Percentiles rank a stretch among this genome's conserved stretches.
These are phyloP conservation scores for Macrophomina tecta DNA, from an alignment of 2,329 filamentous ascomycete species.

Conservation along the genomic window DNA sequence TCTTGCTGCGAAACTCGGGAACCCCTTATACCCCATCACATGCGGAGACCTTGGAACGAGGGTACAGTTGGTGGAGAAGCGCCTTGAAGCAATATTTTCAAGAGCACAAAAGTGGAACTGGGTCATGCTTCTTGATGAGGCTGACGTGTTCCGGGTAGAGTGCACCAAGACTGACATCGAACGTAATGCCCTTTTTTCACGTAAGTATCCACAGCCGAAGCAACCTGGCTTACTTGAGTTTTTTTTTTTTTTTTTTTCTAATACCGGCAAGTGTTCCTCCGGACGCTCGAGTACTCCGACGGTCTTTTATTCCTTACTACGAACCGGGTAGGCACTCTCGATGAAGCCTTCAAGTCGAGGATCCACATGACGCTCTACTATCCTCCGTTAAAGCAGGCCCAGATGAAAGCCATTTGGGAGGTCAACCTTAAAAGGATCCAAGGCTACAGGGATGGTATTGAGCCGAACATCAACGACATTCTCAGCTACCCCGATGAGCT, in stretches of 20 bases:
- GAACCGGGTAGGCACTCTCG: constrained; percentile 28
- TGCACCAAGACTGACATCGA: constrained; percentile 82
- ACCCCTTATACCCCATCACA: constrained; percentile 10
- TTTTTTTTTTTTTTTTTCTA: too few species aligned
- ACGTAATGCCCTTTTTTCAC: constrained; percentile 82
- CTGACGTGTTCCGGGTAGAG: constrained; percentile 68
- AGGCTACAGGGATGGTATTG: constrained; percentile 16
- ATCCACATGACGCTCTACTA: constrained; percentile 32
- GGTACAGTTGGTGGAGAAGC: constrained; percentile 25
- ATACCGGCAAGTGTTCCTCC: constrained; percentile 32
- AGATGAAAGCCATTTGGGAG: constrained; percentile 27
- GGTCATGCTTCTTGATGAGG: constrained; percentile 33
- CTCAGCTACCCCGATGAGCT: constrained; percentile 1
- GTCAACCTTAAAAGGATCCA: constrained; percentile 27
- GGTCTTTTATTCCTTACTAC: constrained; percentile 30
- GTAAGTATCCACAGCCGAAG: too few species aligned
- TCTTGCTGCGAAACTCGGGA: background rate
- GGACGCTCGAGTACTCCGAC: constrained; percentile 48
- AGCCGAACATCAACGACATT: background rate
- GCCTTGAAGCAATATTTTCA: constrained; percentile 28
- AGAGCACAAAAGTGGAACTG: constrained; percentile 26
- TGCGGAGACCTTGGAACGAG: constrained; percentile 29
- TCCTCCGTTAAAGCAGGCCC: background rate
- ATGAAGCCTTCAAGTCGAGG: constrained; percentile 29
- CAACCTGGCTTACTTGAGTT: too few species aligned